Conservation (phyloP, 176 grass and related monocot genomes). For the Avena insularis region DNA sequence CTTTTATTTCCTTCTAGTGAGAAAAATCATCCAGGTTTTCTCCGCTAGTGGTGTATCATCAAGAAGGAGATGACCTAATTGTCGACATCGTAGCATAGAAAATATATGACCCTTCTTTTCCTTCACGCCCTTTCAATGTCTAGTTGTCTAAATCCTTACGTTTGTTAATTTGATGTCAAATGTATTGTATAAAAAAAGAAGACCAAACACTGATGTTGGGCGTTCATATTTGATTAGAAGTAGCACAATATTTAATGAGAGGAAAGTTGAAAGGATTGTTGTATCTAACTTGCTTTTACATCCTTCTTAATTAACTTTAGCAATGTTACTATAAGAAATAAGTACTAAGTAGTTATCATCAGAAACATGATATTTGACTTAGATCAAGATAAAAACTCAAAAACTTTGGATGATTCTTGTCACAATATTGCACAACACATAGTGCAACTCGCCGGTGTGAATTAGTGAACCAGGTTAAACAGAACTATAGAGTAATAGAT, state of each 20-base stretch:
- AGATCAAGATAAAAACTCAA: background rate
- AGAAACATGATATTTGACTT: background rate
- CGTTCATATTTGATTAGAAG: background rate
- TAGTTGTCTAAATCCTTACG: background rate
- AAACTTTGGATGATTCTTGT: background rate
- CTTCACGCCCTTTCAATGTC: no score
- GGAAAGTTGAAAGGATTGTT: background rate
- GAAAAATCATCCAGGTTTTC: no score
- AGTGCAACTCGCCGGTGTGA: background rate
- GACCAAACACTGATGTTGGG: background rate
- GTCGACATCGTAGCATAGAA: no score
- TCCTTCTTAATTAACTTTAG: background rate
- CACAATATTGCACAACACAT: background rate
- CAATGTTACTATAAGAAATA: no score
- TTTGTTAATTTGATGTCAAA: slow-evolving; percentile 1
- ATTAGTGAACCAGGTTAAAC: background rate
- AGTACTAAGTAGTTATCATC: no score
- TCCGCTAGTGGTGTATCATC: no score
- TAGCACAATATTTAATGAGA: background rate
- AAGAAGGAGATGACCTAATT: no score
- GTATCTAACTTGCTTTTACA: background rate
- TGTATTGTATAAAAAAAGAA: background rate
- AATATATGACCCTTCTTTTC: no score
- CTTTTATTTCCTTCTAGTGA: no score
- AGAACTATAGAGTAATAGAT: no score